These are phyloP conservation scores for Diaporthe nobilis DNA, from an alignment of 2,329 filamentous ascomycete species.

Conservation along the genomic window DNA sequence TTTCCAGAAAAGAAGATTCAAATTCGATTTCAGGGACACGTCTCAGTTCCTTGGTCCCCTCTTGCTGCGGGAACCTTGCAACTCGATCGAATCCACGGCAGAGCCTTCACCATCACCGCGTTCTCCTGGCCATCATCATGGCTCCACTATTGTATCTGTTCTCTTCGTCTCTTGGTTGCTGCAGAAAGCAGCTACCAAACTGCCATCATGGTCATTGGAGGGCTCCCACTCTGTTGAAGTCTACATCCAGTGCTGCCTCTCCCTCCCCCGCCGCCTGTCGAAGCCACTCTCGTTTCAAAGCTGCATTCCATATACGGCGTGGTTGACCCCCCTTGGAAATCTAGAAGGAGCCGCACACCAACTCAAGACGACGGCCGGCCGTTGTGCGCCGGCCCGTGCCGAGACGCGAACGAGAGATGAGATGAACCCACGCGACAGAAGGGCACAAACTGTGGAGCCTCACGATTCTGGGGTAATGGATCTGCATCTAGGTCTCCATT, in stretches of 20 bases:
- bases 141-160: neutral
- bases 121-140: too few relatives aligned
- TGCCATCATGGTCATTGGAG: neutral
- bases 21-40: too few relatives aligned
- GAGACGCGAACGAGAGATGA: neutral
- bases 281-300: neutral
- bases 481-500: neutral
- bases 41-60: too few relatives aligned
- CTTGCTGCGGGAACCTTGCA: too few relatives aligned
- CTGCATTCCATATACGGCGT: neutral
- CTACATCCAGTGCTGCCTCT: neutral
- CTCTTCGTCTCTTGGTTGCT: neutral
- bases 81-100: too few relatives aligned
- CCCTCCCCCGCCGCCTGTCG: neutral
- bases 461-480: neutral
- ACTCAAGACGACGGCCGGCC: neutral
- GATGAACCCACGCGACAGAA: neutral
- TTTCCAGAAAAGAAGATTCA: too few relatives aligned
- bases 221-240: neutral
- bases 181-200: neutral
- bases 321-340: neutral
- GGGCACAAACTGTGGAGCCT: neutral
- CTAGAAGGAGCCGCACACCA: constrained; percentile 5
- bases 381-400: constrained; percentile 9
- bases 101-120: too few relatives aligned